phyloP scores from a whole-genome alignment of 116 monocot species.

The Posidonia oceanica region DNA sequence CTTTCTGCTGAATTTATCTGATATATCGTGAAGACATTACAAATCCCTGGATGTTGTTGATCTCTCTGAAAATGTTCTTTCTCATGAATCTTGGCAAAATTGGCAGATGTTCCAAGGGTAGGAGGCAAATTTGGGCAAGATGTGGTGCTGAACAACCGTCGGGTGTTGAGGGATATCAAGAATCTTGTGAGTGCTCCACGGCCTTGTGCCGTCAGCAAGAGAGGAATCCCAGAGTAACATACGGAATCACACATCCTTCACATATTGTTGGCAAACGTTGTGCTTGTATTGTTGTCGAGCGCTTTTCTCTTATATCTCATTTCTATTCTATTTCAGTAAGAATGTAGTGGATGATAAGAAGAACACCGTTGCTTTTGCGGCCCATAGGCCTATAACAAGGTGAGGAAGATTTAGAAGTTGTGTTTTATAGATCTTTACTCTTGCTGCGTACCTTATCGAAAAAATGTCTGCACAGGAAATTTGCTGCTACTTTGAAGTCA shows the following conservation, averaged over 20 bases:
- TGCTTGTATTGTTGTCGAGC: not conserved
- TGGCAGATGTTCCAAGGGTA: not conserved
- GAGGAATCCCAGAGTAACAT: conserved; percentile 22
- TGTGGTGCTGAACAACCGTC: conserved; percentile 39
- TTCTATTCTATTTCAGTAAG: conserved; percentile 12
- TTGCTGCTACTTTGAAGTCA: conserved; percentile 53
- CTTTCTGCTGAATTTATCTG: not conserved
- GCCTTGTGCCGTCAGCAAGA: conserved; percentile 29
- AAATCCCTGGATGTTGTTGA: too few relatives aligned
- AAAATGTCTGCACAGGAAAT: conserved; percentile 27
- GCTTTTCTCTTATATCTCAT: not conserved
- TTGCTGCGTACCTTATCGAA: not conserved
- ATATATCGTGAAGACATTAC: not conserved
- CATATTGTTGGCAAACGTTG: not conserved
- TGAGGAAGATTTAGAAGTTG: conserved; percentile 7
- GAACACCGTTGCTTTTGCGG: not conserved
- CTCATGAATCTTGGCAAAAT: not conserved
- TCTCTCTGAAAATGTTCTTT: not conserved
- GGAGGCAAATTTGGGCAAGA: conserved; percentile 13
- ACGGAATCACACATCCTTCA: not conserved
- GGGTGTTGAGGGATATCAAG: conserved; percentile 49
- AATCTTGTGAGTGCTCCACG: conserved; percentile 31
- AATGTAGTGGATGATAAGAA: conserved; percentile 20
- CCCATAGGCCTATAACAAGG: conserved; percentile 56
- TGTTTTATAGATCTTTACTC: not conserved